Base-by-base conservation (phyloP, 2,329 filamentous ascomycete species). In the Microdochium paspali region DNA sequence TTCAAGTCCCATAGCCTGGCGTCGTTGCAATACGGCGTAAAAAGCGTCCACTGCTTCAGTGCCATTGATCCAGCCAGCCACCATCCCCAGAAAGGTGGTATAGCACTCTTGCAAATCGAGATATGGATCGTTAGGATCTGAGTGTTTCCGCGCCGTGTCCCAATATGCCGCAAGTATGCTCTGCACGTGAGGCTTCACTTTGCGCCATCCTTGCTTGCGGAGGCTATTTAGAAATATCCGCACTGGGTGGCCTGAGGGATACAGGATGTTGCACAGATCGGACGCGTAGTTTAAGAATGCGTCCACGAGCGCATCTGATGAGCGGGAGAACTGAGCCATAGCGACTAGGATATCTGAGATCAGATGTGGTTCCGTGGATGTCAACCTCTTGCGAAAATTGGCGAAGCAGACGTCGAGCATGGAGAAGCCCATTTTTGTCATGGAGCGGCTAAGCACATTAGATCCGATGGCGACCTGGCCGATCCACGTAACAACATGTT, bases 301-400 rank as follows among this genome's bases (percentile, higher is more conserved):
- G 18, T 15, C 18, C 10, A 40, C 35, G 35, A 40, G 35, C 18
- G 20, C 35, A 21, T 40, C 35, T 21, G 35, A 40, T 9, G 35
- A 40, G 7, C 35, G 35, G 3, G 35, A 40, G 5, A 40, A 46
- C 15, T 51, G 49, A 2, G 48, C 49, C 10, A 56, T 35, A 7
- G 50, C 53, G 26, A 51, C 46, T 39, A 49, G 52, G 1, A 50
- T 53, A 35, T 56, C 51, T 44, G 52, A 44, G 32, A 56, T 44
- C n/a, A 56, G 48, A 10, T 50, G 50, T 13, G 54, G 54, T 30
- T 54, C 50, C 23, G 52, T 47, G 24, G 50, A 46, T 7, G 15
- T n/a, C 46, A 56, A 40, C 23, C 52, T 45, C 4, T 45, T 47
- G 10, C 44, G 24, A 18, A 54, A 56, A 32, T 47, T 46, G 15